Evolutionary conservation across 495 filamentous ascomycete genomes (phyloP), one percentile per base, ranked within the genome.

Genomic region (Tirmania nivea): DNA sequence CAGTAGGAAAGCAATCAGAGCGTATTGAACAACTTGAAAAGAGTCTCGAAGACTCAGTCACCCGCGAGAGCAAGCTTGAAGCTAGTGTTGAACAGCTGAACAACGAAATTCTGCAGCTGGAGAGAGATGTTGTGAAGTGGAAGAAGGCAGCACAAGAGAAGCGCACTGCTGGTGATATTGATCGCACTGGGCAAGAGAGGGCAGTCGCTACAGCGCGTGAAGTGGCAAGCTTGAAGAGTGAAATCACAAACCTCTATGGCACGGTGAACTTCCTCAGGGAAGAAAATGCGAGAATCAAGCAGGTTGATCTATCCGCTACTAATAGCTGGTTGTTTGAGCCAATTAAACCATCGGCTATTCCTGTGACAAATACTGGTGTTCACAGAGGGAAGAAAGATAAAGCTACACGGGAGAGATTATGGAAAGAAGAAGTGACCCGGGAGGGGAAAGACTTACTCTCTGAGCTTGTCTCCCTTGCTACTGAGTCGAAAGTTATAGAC

Each of bases 221-320:
- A 68, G 84, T 86, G 68, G 77, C 86, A 55, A 67, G 68, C 14
- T 78, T 89, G 31, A 81, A 79, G 56, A 67, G 72, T 19, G 78
- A 87, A 54, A 85, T 93, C 45, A 62, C 69, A 19, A 73, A 69
- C 53, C 74, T 94, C 8, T 78, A 86, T 65, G 75, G 80, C 2
- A 79, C 86, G 0, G 78, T 95, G 14, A 77, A 80, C 48, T 89
- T 79, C 67, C 69, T 93, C 20, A 76, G 84, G 21, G 80, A 85
- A 54, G 85, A 90, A 53, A 86, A 78, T 62, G 69, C 75, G n/a
- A 75, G 81, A 31, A 71, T 78, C 3, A 75, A 78, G 34, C 63
- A 79, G 20, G 71, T 73, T 20, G 77, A 84, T 59, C 74, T 80
- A 12, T 71, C 75, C 35, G 70, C 69, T 14, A 66, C 76, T 49